Evolutionary conservation across 495 filamentous ascomycete species (phyloP).

Genomic region (Annulohypoxylon bovei): DNA sequence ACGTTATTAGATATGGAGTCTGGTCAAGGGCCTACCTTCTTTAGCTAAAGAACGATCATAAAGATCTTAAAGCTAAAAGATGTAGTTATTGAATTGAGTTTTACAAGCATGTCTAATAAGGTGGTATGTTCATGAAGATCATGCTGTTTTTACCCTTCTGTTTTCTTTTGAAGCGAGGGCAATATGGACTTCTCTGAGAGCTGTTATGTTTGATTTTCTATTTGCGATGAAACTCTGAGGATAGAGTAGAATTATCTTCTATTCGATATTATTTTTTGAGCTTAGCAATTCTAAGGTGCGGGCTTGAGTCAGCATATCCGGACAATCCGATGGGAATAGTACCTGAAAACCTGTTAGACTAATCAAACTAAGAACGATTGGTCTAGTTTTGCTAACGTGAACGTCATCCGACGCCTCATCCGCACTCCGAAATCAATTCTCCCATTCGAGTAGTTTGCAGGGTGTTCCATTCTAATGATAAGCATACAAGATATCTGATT

Average conservation of each 20-base stretch:
- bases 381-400: not conserved
- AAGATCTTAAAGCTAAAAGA: no score
- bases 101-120: no score
- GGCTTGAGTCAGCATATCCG: slow-evolving; percentile 8
- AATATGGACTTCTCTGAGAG: no score
- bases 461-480: slow-evolving; percentile 17
- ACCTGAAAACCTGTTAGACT: not conserved
- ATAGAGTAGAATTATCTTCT: not conserved
- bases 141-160: no score
- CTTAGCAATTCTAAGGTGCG: not conserved
- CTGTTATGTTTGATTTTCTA: no score
- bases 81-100: no score
- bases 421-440: slow-evolving; percentile 7
- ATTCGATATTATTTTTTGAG: not conserved
- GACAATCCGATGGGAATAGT: slow-evolving; percentile 19
- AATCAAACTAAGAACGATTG: slow-evolving; percentile 4
- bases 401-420: slow-evolving; percentile 24
- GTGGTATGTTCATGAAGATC: no score
- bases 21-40: no score
- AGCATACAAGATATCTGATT: slow-evolving; percentile 24
- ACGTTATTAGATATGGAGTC: no score
- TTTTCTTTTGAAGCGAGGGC: no score
- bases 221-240: not conserved
- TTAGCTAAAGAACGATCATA: no score
- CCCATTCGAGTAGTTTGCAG: slow-evolving; percentile 2